Base-by-base conservation (phyloP, 169 alveolate species). In the Eimeria praecox region DNA sequence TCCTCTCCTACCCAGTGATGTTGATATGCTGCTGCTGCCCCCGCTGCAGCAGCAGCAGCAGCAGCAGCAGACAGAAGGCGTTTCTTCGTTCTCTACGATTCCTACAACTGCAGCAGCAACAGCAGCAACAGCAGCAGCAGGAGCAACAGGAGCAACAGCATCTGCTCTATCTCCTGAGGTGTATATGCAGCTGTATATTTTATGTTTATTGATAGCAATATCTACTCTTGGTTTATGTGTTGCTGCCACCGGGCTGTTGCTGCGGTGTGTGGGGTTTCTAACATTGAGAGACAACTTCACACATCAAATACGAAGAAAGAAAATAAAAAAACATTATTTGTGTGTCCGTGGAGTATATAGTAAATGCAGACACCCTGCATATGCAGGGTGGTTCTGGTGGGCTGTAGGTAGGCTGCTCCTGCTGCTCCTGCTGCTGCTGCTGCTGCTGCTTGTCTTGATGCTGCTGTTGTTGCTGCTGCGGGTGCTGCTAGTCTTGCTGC, bases 361-460 rank as follows among this genome's bases (percentile, higher is more conserved):
- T 12, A 20, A 62, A 24, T 62, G 66, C 77, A 30, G 95, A 33
- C 97, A 90, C 85, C 96, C 97, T 4, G 95, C 95, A 8, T 95
- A 95, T 49, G 82, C 96, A 8, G 97, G 97, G 38, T 80, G 90
- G 88, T 95, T 95, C 85, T 95, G 90, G 91, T 95, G 97, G 97
- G 95, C 95, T 1, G 95, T 95, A 14, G 97, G 97, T 95, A 56
- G 46, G 97, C 62, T 52, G 42, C 46, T 71, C 40, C 40, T 35
- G 40, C 56, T 38, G 59, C 77, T 59, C 27, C 78, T 54, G 52
- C 78, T 59, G 78, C 82, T 62, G 59, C 69, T 86, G 30, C 35
- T 27, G 46, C 40, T 86, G 46, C 56, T 59, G n/a, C 52, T n/a
- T n/a, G n/a, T n/a, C n/a, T n/a, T n/a, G n/a, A n/a, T 8, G 38